phyloP scores from a whole-genome alignment of 805 yeast species.

The Clavispora fructus region DNA sequence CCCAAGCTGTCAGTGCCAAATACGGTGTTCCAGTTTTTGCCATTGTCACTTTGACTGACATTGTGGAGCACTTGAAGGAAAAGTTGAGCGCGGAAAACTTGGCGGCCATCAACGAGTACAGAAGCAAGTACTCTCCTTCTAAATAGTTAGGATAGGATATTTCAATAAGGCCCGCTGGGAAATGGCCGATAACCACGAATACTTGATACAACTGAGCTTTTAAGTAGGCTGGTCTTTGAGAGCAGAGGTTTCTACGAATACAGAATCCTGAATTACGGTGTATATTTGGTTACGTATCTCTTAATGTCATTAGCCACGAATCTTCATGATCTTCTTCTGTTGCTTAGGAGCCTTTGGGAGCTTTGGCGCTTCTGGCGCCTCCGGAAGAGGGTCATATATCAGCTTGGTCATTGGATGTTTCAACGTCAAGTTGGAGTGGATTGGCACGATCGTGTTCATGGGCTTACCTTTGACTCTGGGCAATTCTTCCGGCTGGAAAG shows the following conservation, averaged over 20 bases:
- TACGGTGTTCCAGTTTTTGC: slow-evolving; percentile 79
- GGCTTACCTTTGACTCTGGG: slow-evolving; percentile 83
- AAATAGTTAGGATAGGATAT: background rate
- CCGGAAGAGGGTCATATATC: slow-evolving; percentile 51
- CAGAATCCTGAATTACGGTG: background rate
- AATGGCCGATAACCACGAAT: no score
- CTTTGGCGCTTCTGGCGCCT: slow-evolving; percentile 33
- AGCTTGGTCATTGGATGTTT: slow-evolving; percentile 79
- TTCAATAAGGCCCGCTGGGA: background rate
- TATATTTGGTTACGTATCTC: background rate
- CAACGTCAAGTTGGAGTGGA: slow-evolving; percentile 72
- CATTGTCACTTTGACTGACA: slow-evolving; percentile 72
- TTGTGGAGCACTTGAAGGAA: slow-evolving; percentile 56
- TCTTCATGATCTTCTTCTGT: slow-evolving; percentile 51
- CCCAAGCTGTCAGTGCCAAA: slow-evolving; percentile 67
- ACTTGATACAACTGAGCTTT: no score
- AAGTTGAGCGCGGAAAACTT: slow-evolving; percentile 56
- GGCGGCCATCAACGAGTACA: slow-evolving; percentile 54
- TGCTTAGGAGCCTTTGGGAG: slow-evolving; percentile 41
- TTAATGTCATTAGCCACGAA: slow-evolving; percentile 40
- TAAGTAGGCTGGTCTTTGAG: no score
- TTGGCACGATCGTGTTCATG: slow-evolving; percentile 86
- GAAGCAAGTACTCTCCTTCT: slow-evolving; percentile 43
- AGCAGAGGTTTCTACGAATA: no score
- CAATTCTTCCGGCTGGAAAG: slow-evolving; percentile 51